Percentiles rank a stretch among this genome's conserved stretches.
Conservation (phyloP, 2,329 filamentous ascomycete species). For the Microascus cirrosus region DNA sequence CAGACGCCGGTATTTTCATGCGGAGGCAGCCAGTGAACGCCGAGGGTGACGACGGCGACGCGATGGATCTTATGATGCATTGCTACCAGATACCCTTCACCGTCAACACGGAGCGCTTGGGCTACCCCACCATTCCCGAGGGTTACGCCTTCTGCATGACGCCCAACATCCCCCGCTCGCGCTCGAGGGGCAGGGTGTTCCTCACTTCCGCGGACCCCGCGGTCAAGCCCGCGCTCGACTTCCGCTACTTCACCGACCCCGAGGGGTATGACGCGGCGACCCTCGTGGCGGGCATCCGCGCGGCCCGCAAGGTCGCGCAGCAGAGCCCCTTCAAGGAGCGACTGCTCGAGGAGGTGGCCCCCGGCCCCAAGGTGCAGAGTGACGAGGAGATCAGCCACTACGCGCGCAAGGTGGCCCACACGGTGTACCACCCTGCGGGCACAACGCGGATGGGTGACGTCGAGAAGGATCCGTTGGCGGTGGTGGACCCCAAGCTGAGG, state of each 20-base stretch:
- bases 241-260: constrained; percentile 80
- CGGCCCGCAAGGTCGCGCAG: constrained; percentile 65
- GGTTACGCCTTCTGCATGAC: constrained; percentile 89
- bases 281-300: constrained; percentile 65
- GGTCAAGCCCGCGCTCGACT: constrained; percentile 75
- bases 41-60: constrained; percentile 54
- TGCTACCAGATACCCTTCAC: constrained; percentile 94
- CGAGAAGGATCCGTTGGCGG: constrained; percentile 55
- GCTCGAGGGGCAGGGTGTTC: constrained; percentile 67
- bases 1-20: constrained; percentile 79
- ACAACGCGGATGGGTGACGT: constrained; percentile 86
- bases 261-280: constrained; percentile 79
- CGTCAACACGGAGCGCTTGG: constrained; percentile 71
- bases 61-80: constrained; percentile 89
- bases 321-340: constrained; percentile 70
- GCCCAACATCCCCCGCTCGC: constrained; percentile 76
- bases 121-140: constrained; percentile 47
- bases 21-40: constrained; percentile 66
- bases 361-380: constrained; percentile 59
- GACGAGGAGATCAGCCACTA: constrained; percentile 78
- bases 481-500: constrained; percentile 67
- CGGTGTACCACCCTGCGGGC: constrained; percentile 81
- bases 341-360: constrained; percentile 74
- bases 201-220: constrained; percentile 63
- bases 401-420: constrained; percentile 70